Conservation (phyloP, 1,284 basidiomycete species). For the Vanrija sp. region DNA sequence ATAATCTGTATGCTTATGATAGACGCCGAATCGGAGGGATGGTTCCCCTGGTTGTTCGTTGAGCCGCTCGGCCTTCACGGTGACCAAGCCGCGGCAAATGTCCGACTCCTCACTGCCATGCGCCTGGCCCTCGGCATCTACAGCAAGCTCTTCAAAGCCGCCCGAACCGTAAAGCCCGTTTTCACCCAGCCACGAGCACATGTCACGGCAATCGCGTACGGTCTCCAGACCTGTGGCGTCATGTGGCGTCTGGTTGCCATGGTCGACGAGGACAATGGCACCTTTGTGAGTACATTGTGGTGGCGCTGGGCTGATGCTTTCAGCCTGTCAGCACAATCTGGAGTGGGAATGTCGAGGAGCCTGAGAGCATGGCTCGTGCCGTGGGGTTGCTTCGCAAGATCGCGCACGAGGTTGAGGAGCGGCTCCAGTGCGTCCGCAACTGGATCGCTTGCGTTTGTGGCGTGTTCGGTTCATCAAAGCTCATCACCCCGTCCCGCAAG, state of each 20-base stretch:
- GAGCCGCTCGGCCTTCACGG: slow-evolving; percentile 3
- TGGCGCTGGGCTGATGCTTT: neutral
- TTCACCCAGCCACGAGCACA: neutral
- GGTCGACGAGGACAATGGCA: neutral
- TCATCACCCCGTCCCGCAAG: no score
- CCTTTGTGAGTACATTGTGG: slow-evolving; percentile 2
- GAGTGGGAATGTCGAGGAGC: slow-evolving; percentile 5
- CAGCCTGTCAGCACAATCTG: slow-evolving; percentile 9
- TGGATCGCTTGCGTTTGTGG: slow-evolving; percentile 3
- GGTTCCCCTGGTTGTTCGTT: slow-evolving; percentile 13
- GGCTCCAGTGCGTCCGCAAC: neutral
- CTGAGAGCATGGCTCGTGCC: neutral
- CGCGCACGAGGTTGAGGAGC: neutral
- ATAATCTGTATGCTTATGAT: neutral
- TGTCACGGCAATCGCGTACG: neutral
- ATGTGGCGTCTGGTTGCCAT: slow-evolving; percentile 6
- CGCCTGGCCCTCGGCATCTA: slow-evolving; percentile 7
- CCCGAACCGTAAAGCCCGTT: no score
- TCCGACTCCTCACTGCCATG: slow-evolving; percentile 7
- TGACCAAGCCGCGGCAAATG: neutral
- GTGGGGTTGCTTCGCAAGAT: slow-evolving; percentile 6
- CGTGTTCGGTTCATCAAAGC: neutral
- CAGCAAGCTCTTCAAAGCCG: neutral
- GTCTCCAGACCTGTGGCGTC: slow-evolving; percentile 1
- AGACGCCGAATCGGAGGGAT: slow-evolving; percentile 3